Evolutionary conservation across 2,329 filamentous ascomycete species (phyloP).

Genomic region (Colletotrichum sp.): DNA sequence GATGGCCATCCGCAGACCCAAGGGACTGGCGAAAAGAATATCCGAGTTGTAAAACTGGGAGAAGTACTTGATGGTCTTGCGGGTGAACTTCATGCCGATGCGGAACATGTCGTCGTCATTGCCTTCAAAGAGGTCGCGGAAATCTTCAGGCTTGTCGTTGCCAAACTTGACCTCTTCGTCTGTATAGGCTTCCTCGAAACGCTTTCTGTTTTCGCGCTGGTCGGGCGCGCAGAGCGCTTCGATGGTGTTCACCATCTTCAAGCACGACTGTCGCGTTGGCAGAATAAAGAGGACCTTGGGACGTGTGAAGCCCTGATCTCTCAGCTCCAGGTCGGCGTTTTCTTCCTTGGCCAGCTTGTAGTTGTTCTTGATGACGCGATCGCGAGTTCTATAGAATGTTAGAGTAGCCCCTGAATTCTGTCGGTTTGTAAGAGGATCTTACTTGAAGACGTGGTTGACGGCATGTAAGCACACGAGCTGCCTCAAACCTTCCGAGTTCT

Average conservation of each 20-base stretch:
- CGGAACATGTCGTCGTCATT: conserved; percentile 99
- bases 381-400: conserved; percentile 67
- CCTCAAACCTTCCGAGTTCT: conserved; percentile 72
- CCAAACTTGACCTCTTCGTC: conserved; percentile 72
- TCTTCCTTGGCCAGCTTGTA: conserved; percentile 73
- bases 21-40: conserved; percentile 87
- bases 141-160: conserved; percentile 81
- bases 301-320: conserved; percentile 94
- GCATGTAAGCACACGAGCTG: conserved; percentile 81
- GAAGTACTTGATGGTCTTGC: conserved; percentile 95
- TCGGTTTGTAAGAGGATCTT: conserved; percentile 28
- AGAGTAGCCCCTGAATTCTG: conserved; percentile 1
- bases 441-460: conserved; percentile 92
- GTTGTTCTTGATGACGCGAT: conserved; percentile 92
- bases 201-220: conserved; percentile 92
- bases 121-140: conserved; percentile 86
- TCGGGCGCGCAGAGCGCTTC: conserved; percentile 79
- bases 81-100: conserved; percentile 93
- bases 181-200: conserved; percentile 85
- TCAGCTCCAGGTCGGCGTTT: conserved; percentile 72
- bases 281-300: conserved; percentile 92
- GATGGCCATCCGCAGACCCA: conserved; percentile 90
- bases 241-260: conserved; percentile 78
- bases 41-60: conserved; percentile 96
- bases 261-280: conserved; percentile 86